Percentiles rank a stretch among this genome's conserved stretches.
These are phyloP conservation scores for Acanthamoeba lenticulata DNA, from an alignment of 208 protist species.

Conservation along the genomic window DNA sequence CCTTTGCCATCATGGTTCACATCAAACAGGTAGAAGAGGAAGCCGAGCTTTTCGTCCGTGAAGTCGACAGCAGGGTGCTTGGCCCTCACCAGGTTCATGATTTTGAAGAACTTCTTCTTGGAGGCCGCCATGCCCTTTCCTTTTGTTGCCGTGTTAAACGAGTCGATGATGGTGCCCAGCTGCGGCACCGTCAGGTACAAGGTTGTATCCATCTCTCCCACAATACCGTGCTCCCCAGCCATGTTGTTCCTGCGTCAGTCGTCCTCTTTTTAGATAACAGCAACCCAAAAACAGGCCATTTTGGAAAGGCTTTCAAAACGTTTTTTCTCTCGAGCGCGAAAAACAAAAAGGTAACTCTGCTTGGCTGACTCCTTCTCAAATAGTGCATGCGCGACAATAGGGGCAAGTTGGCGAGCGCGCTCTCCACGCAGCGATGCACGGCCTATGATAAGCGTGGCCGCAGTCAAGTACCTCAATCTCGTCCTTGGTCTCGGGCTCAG, in stretches of 20 bases:
- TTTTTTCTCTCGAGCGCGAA: too few relatives aligned
- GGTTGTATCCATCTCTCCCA: too few relatives aligned
- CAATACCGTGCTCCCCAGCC: too few relatives aligned
- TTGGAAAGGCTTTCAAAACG: too few relatives aligned
- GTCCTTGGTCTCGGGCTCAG: background rate
- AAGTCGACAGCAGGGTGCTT: background rate
- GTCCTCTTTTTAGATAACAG: too few relatives aligned
- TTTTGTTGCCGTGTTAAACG: too few relatives aligned
- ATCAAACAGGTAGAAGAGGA: background rate
- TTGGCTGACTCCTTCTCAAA: too few relatives aligned
- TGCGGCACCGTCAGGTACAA: too few relatives aligned
- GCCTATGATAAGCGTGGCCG: background rate
- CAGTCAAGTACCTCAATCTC: background rate
- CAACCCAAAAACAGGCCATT: too few relatives aligned
- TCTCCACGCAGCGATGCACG: background rate
- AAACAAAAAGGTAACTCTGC: too few relatives aligned
- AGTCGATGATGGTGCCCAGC: too few relatives aligned
- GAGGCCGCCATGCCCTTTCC: background rate
- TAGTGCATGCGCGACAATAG: background rate
- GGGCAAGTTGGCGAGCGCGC: background rate
- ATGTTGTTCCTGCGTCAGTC: too few relatives aligned
- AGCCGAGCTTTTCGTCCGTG: background rate
- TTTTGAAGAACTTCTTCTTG: background rate
- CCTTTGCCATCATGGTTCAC: background rate
- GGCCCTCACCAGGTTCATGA: background rate